Evolutionary conservation across 2,329 filamentous ascomycete species (phyloP).

Genomic region (Aquanectria penicillioides): DNA sequence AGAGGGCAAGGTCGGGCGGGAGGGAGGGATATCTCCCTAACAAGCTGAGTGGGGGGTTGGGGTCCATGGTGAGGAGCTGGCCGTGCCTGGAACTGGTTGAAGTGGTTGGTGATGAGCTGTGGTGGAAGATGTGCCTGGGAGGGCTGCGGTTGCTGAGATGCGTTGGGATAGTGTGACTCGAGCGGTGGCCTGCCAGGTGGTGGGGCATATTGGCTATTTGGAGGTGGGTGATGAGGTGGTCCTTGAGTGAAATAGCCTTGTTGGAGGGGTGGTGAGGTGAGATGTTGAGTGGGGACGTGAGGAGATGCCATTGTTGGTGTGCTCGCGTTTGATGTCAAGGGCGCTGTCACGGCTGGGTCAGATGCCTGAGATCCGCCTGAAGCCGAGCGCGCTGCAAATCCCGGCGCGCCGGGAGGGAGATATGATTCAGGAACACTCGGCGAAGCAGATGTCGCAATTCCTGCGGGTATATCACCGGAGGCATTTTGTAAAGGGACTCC

Average conservation of each 20-base stretch:
- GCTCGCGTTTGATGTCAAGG: neutral
- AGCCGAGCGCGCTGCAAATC: slow-evolving; percentile 16
- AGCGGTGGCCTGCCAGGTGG: too few relatives aligned
- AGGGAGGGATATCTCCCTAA: neutral
- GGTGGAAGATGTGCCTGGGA: neutral
- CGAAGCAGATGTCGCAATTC: slow-evolving; percentile 23
- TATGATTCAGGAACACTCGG: slow-evolving; percentile 13
- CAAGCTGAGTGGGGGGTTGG: neutral
- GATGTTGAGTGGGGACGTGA: slow-evolving; percentile 9
- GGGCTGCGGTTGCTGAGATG: neutral
- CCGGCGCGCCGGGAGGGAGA: slow-evolving; percentile 18
- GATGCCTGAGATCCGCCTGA: slow-evolving; percentile 21
- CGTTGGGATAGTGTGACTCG: slow-evolving; percentile 4
- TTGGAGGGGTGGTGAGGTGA: slow-evolving; percentile 24
- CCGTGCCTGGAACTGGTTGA: neutral
- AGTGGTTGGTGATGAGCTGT: neutral
- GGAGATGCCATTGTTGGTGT: slow-evolving; percentile 12
- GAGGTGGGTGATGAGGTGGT: neutral
- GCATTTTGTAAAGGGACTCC: neutral
- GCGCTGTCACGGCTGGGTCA: neutral
- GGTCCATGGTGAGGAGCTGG: neutral
- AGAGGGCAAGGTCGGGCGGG: neutral
- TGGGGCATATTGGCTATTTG: too few relatives aligned
- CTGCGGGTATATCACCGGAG: neutral
- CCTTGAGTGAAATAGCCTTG: neutral